These are phyloP conservation scores for Aspergillus cejpii DNA, from an alignment of 2,329 filamentous ascomycete species.

Conservation along the genomic window DNA sequence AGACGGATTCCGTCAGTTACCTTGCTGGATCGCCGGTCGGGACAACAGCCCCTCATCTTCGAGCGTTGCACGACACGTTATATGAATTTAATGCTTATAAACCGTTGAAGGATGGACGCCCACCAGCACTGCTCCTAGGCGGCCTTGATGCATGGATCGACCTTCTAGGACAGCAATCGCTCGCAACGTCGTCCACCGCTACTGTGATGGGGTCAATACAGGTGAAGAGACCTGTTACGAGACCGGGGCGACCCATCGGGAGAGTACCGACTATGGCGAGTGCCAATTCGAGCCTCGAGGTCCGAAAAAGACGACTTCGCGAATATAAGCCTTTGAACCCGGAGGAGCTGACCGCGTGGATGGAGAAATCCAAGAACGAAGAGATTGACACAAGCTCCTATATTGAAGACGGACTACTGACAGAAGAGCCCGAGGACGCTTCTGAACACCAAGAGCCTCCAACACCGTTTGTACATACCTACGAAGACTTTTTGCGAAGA, in stretches of 20 bases:
- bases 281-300: constrained; percentile 47
- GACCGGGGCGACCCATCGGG: constrained; percentile 45
- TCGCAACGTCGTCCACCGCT: constrained; percentile 52
- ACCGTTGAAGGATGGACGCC: constrained; percentile 56
- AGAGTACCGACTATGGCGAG: constrained; percentile 48
- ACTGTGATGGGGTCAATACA: constrained; percentile 44
- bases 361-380: constrained; percentile 66
- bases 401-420: constrained; percentile 33
- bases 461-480: constrained; percentile 57
- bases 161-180: constrained; percentile 64
- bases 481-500: constrained; percentile 75
- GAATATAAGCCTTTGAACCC: constrained; percentile 66
- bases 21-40: constrained; percentile 43
- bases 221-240: constrained; percentile 30
- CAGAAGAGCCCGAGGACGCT: constrained; percentile 39
- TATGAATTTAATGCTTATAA: constrained; percentile 76
- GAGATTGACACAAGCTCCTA: constrained; percentile 45
- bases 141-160: constrained; percentile 83
- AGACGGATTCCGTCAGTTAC: constrained; percentile 54
- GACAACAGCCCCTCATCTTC: constrained; percentile 52
- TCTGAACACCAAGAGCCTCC: constrained; percentile 44
- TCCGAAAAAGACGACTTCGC: constrained; percentile 51
- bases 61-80: constrained; percentile 70
- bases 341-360: constrained; percentile 75
- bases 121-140: constrained; percentile 71